phyloP scores from a whole-genome alignment of 768 basidiomycete species.

The Mycena maculata region DNA sequence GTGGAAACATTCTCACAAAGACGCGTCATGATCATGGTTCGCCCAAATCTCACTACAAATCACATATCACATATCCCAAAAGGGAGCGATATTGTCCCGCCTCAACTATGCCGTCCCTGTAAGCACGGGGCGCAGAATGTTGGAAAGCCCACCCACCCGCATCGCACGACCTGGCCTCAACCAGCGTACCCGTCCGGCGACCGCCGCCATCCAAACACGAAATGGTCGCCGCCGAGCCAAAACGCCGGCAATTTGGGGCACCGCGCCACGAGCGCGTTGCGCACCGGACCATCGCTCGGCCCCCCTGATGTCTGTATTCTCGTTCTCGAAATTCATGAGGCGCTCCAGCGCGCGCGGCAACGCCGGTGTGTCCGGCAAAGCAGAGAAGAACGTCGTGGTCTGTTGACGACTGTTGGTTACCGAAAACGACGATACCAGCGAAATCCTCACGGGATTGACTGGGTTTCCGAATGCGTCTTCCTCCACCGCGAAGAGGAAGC shows the following conservation, averaged over 20 bases:
- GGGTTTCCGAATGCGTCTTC: not conserved
- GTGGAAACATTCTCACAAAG: too few species aligned
- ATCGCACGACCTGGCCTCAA: too few species aligned
- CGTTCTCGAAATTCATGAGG: not conserved
- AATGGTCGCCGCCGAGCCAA: constrained; percentile 4
- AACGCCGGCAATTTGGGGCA: not conserved
- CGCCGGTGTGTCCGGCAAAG: not conserved
- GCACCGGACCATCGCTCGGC: not conserved
- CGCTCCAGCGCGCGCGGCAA: not conserved
- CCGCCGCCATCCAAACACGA: not conserved
- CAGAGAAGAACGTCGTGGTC: not conserved
- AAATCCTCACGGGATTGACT: not conserved
- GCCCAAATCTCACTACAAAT: too few species aligned
- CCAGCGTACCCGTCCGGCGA: not conserved
- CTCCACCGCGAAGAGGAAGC: not conserved
- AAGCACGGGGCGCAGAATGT: too few species aligned
- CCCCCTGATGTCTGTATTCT: not conserved
- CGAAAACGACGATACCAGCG: not conserved
- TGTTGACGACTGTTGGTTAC: not conserved
- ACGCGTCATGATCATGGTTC: too few species aligned
- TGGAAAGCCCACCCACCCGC: too few species aligned
- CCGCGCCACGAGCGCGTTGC: not conserved
- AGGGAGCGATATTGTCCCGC: too few species aligned
- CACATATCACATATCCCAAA: too few species aligned
- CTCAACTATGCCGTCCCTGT: too few species aligned